Evolutionary conservation across 768 basidiomycete genomes (phyloP).

Genomic region (Hypholoma fasciculare): DNA sequence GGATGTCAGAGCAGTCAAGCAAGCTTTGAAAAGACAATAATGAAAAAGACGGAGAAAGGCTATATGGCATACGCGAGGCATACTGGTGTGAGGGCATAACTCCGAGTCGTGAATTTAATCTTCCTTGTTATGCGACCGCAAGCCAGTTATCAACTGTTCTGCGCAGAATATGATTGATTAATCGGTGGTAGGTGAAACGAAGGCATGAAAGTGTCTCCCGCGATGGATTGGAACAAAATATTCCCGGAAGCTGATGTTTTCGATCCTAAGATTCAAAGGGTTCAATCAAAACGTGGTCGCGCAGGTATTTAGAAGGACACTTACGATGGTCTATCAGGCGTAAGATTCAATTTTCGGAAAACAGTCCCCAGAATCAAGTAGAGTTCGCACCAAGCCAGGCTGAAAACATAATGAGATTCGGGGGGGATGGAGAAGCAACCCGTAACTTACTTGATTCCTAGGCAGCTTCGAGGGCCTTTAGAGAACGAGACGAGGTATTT

Average conservation of each 20-base stretch:
- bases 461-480: conserved; percentile 44
- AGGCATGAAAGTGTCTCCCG: conserved; percentile 31
- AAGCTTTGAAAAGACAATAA: no score
- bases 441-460: conserved; percentile 41
- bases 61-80: no score
- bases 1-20: no score
- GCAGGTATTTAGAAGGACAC: conserved; percentile 2
- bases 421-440: neutral
- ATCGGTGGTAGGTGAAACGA: conserved; percentile 18
- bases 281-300: neutral
- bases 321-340: conserved; percentile 31
- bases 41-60: no score
- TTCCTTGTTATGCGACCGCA: no score
- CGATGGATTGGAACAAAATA: conserved; percentile 37
- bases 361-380: conserved; percentile 40
- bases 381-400: conserved; percentile 45
- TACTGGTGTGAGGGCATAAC: no score
- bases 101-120: no score
- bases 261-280: conserved; percentile 19
- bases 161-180: conserved; percentile 3
- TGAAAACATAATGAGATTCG: conserved; percentile 11
- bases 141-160: neutral
- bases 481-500: conserved; percentile 42
- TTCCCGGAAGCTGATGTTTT: conserved; percentile 32
- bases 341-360: conserved; percentile 37